These are phyloP conservation scores for Botrytis aclada DNA, from an alignment of 2,329 filamentous ascomycete species.

Conservation along the genomic window DNA sequence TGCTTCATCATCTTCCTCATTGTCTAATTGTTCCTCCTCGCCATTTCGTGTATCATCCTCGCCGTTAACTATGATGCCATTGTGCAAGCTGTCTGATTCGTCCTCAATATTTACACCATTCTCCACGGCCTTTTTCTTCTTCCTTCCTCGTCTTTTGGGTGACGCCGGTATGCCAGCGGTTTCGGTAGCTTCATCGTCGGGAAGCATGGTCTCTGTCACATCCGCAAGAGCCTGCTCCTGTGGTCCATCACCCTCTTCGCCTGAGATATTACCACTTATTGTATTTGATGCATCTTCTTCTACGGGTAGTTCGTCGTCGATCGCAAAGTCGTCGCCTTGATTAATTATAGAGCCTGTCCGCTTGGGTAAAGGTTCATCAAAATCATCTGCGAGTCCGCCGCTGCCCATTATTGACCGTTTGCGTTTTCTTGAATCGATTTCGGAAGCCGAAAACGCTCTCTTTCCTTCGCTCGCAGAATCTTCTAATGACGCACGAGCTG, in stretches of 20 bases:
- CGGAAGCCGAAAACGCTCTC: constrained; percentile 26
- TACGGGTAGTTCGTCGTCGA: constrained; percentile 43
- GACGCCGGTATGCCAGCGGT: constrained; percentile 28
- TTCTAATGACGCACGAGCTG: constrained; percentile 39
- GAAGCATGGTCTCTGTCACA: constrained; percentile 41
- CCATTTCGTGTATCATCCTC: constrained; percentile 41
- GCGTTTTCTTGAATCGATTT: constrained; percentile 39
- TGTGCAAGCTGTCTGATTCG: constrained; percentile 24
- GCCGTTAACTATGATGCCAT: constrained; percentile 30
- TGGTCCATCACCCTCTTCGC: constrained; percentile 43
- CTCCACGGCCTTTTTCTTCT: constrained; percentile 38
- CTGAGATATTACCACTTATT: constrained; percentile 37
- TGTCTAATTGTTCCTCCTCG: constrained; percentile 51
- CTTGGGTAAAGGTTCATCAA: constrained; percentile 45
- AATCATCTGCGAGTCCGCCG: constrained; percentile 36
- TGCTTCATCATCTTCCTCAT: constrained; percentile 53
- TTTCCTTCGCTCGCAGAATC: constrained; percentile 33
- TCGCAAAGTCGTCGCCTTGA: constrained; percentile 45
- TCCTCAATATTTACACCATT: constrained; percentile 32
- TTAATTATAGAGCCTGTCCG: constrained; percentile 49
- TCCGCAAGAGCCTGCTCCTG: constrained; percentile 48
- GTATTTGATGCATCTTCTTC: constrained; percentile 40
- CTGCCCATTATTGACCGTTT: constrained; percentile 39
- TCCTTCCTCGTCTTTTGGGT: constrained; percentile 38
- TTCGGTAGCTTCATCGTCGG: constrained; percentile 41